These are phyloP conservation scores for Aspergillus cavernicola DNA, from an alignment of 495 filamentous ascomycete species.

Conservation along the genomic window DNA sequence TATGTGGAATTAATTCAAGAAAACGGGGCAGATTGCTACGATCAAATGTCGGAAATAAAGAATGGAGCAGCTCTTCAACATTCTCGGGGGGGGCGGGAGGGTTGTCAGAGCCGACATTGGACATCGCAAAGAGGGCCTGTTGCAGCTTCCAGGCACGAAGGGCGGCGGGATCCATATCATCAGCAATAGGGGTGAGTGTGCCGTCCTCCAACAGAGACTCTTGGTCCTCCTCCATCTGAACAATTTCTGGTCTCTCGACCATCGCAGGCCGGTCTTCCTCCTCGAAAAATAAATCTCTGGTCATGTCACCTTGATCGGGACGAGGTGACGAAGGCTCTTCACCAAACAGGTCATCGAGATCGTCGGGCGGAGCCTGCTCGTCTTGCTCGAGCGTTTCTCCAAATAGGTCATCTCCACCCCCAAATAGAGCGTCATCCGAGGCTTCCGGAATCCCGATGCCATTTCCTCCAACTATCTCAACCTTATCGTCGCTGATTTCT, in stretches of 20 bases:
- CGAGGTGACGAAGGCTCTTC: constrained; percentile 42
- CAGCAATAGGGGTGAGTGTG: constrained; percentile 23
- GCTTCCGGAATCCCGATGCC: constrained; percentile 12
- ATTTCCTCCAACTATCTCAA: constrained; percentile 6
- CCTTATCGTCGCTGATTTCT: constrained; percentile 26
- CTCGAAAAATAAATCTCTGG: constrained; percentile 35
- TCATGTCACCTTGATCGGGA: constrained; percentile 39
- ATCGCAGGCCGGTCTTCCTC: constrained; percentile 33
- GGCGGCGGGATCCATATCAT: constrained; percentile 44
- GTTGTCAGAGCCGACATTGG: constrained; percentile 36
- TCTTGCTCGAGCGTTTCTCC: constrained; percentile 36
- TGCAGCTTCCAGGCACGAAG: constrained; percentile 50
- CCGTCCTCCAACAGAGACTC: constrained; percentile 29
- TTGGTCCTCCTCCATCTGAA: constrained; percentile 36
- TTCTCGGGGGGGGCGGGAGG: constrained; percentile 59
- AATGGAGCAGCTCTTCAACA: constrained; percentile 62
- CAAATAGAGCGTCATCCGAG: constrained; percentile 20
- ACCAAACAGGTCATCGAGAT: constrained; percentile 54
- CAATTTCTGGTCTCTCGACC: constrained; percentile 28
- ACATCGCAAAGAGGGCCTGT: constrained; percentile 50
- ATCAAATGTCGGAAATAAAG: constrained; percentile 68
- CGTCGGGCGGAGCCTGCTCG: constrained; percentile 30
- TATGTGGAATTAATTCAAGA: constrained; percentile 69
- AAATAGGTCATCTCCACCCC: constrained; percentile 32
- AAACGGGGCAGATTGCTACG: constrained; percentile 61